Evolutionary conservation across 345 rosid genomes (phyloP).

Genomic region (Isatis tinctoria): DNA sequence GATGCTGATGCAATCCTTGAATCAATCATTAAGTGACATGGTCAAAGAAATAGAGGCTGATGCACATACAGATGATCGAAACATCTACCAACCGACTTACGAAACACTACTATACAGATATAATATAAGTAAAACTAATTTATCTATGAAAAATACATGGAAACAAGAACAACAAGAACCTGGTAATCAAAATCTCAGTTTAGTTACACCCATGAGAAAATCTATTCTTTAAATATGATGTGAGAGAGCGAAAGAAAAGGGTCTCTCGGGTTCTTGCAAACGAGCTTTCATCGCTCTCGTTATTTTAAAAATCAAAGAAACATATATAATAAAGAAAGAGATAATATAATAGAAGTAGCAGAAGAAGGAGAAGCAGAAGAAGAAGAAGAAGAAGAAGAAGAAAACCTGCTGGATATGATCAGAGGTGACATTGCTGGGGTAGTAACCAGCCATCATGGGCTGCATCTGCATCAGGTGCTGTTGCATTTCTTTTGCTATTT

Average conservation of each 20-base stretch:
- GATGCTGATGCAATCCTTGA: too few species aligned
- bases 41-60: not conserved
- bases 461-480: conserved; percentile 99
- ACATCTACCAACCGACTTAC: not conserved
- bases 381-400: conserved; percentile 6
- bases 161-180: conserved; percentile 1
- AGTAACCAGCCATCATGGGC: conserved; percentile 99
- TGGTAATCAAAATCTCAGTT: not conserved
- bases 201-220: not conserved
- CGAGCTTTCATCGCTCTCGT: not conserved
- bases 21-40: not conserved
- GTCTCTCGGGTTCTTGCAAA: not conserved
- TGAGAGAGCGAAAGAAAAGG: not conserved
- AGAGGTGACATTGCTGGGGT: conserved; percentile 99
- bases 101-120: not conserved
- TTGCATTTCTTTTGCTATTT: conserved; percentile 69
- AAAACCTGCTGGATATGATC: conserved; percentile 99
- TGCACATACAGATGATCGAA: conserved; percentile 9
- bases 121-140: not conserved
- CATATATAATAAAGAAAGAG: conserved; percentile 3
- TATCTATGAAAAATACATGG: not conserved
- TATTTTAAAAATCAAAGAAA: not conserved
- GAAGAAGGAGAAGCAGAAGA: not conserved
- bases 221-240: not conserved
- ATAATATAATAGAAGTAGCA: not conserved